Percentiles rank a stretch among this genome's conserved stretches.
phyloP scores from a whole-genome alignment of 2,329 filamentous ascomycete species.

The Leptographium lundbergii region DNA sequence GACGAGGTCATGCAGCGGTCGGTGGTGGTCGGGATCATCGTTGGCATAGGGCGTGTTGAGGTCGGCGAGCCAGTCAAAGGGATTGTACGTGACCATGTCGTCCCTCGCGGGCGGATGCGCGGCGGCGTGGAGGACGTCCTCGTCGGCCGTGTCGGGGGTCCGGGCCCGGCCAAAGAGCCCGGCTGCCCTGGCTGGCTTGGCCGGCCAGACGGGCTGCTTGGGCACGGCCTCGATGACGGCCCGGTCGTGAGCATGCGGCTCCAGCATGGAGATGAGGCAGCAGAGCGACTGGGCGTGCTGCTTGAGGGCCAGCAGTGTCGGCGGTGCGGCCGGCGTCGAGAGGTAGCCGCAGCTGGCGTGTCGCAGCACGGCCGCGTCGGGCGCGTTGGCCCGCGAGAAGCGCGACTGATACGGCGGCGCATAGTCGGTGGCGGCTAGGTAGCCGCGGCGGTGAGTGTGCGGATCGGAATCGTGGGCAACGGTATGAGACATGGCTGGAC shows the following conservation, averaged over 20 bases:
- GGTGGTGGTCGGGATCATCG: constrained; percentile 32
- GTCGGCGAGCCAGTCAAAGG: constrained; percentile 45
- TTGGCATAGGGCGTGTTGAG: constrained; percentile 35
- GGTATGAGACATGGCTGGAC: constrained; percentile 9
- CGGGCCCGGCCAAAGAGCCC: neutral
- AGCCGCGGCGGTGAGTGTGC: constrained; percentile 9
- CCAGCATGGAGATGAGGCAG: constrained; percentile 36
- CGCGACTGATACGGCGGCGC: constrained; percentile 27
- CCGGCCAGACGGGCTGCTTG: neutral
- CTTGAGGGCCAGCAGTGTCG: constrained; percentile 45
- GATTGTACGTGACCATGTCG: constrained; percentile 21
- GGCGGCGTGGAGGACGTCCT: neutral
- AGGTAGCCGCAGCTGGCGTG: constrained; percentile 47
- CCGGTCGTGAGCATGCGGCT: constrained; percentile 17
- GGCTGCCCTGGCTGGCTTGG: neutral
- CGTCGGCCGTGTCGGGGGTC: neutral
- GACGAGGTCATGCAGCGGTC: constrained; percentile 30
- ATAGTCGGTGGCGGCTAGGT: constrained; percentile 25
- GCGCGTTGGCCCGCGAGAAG: constrained; percentile 22
- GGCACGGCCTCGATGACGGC: constrained; percentile 3
- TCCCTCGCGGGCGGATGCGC: neutral
- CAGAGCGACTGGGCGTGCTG: constrained; percentile 46
- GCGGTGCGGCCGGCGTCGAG: constrained; percentile 36
- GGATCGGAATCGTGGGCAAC: constrained; percentile 10
- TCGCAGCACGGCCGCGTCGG: constrained; percentile 21